Evolutionary conservation across 306 rosid species (phyloP), one percentile per base, ranked within the genome.

Genomic region (Vigna trinervia): DNA sequence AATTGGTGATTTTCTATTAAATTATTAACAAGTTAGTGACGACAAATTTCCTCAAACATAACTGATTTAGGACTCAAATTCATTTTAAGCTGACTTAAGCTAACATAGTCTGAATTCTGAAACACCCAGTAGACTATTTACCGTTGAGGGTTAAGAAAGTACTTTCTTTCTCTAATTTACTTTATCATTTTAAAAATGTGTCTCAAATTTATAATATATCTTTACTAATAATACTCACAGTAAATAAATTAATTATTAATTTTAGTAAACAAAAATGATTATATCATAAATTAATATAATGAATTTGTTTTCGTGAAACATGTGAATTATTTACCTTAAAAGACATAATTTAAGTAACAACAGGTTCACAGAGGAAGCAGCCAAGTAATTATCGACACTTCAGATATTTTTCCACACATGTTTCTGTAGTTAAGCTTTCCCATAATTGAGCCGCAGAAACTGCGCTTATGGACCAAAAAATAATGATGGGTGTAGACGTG

Each of bases 71-170:
- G 1, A 56, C 70, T 17, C n/a, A 14, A 36, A 15, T 62, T 34
- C 23, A 61, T 14, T 30, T 22, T 32, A 50, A 50, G 54, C 20
- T n/a, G 38, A 47, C 57, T 52, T 20, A 12, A 17, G 23, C 23
- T 52, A 8, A 52, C 4, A 19, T 54, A 30, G 4, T 9, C 60
- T 7, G 28, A 20, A 19, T 38, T 38, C 43, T 38, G 43, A 38
- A 1, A 28, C 60, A 19, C 12, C 13, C 14, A 1, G 30, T 28
- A 10, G 78, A 52, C n/a, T 51, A 51, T 5, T 26, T 5, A 61
- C 20, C 8, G 2, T 28, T 82, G 38, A 68, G 85, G 60, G 26
- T 36, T 34, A 15, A 34, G 46, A 61, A 61, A 34, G 43, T 14
- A 28, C 41, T 28, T 41, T 41, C 46, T 0, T 41, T 41, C 12